Percentiles rank a stretch among this genome's conserved stretches.
phyloP scores from a whole-genome alignment of 2,329 filamentous ascomycete genomes.

The Coniochaeta hoffmannii region DNA sequence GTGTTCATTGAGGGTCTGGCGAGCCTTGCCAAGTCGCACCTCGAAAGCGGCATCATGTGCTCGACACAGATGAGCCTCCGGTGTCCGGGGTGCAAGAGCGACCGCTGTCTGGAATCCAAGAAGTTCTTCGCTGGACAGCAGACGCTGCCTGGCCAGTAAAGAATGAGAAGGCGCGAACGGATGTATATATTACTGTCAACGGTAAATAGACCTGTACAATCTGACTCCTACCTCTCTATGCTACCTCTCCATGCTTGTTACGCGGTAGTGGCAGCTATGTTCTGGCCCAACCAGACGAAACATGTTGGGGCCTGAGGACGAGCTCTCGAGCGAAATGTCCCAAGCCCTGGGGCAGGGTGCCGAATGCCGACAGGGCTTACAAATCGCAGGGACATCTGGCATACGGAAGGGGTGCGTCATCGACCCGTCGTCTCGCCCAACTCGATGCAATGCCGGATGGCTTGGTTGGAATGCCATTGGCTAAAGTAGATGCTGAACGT shows the following conservation, averaged over 20 bases:
- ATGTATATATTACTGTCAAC: neutral
- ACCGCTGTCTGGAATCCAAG: conserved; percentile 74
- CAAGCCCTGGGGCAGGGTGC: neutral
- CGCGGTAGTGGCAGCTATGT: too few species aligned
- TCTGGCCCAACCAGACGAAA: neutral
- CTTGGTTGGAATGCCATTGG: neutral
- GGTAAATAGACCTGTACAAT: neutral
- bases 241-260: neutral
- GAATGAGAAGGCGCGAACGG: too few species aligned
- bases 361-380: neutral
- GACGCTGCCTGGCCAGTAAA: conserved; percentile 5
- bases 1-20: conserved; percentile 88
- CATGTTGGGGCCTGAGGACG: too few species aligned
- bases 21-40: conserved; percentile 74
- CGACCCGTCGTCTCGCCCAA: neutral
- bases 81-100: conserved; percentile 89
- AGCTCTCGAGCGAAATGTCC: too few species aligned
- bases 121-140: conserved; percentile 48
- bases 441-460: neutral
- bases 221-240: neutral
- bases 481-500: neutral
- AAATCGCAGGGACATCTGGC: conserved; percentile 1
- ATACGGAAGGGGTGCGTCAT: neutral
- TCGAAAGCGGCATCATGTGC: conserved; percentile 60
- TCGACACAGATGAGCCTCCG: conserved; percentile 82